Conservation (phyloP, 768 basidiomycete species). For the Trametopsis cervina region DNA sequence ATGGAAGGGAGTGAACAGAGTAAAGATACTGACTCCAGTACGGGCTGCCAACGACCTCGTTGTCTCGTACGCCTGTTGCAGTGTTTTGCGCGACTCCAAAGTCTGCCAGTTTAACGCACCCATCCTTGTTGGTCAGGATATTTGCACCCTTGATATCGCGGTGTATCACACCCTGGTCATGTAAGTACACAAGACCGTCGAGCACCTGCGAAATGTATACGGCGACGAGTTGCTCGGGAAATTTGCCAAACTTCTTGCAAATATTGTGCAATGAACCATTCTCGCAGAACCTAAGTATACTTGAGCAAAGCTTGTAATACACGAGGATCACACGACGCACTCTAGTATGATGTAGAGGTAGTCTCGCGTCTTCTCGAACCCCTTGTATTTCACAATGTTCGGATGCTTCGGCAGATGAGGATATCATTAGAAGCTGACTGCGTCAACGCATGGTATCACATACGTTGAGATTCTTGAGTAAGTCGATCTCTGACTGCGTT, state of each 20-base stretch:
- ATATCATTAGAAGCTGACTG: not conserved
- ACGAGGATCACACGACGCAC: slow-evolving; percentile 32
- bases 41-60: slow-evolving; percentile 93
- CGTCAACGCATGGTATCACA: slow-evolving; percentile 17
- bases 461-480: slow-evolving; percentile 95
- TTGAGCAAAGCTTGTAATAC: not conserved
- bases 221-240: slow-evolving; percentile 93
- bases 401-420: slow-evolving; percentile 52
- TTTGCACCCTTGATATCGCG: slow-evolving; percentile 99
- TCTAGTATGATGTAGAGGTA: slow-evolving; percentile 96
- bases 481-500: slow-evolving; percentile 86
- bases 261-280: slow-evolving; percentile 96
- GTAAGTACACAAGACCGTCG: slow-evolving; percentile 92
- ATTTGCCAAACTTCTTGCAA: slow-evolving; percentile 96
- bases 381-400: slow-evolving; percentile 99
- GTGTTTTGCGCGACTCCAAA: slow-evolving; percentile 91
- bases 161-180: slow-evolving; percentile 99
- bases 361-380: slow-evolving; percentile 91
- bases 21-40: slow-evolving; percentile 80
- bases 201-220: slow-evolving; percentile 96
- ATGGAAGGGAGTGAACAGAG: slow-evolving; percentile 1
- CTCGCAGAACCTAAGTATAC: slow-evolving; percentile 77
- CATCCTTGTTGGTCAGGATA: slow-evolving; percentile 97
- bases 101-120: slow-evolving; percentile 97
- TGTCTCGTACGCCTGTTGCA: slow-evolving; percentile 70